phyloP scores from a whole-genome alignment of 2,329 filamentous ascomycete genomes.

The Sordariomycetes sp. region DNA sequence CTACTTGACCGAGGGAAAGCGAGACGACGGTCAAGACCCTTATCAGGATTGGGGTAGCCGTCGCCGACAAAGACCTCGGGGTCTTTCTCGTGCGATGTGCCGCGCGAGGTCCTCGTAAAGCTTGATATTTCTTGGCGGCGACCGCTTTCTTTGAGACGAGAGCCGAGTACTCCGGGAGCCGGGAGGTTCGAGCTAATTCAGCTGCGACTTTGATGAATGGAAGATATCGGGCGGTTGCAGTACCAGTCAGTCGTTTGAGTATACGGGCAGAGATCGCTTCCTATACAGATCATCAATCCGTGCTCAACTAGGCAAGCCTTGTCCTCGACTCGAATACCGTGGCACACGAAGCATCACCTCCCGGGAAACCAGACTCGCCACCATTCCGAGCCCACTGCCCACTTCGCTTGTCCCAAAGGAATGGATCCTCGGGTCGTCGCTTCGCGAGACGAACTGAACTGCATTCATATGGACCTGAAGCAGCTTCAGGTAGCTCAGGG shows the following conservation, averaged over 20 bases:
- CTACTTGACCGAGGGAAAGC: background rate
- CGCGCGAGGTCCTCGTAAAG: slow-evolving; percentile 25
- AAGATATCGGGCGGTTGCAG: background rate
- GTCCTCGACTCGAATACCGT: background rate
- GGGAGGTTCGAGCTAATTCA: background rate
- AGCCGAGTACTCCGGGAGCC: background rate
- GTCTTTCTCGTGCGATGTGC: slow-evolving; percentile 28
- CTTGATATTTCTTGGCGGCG: slow-evolving; percentile 8
- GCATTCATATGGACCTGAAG: slow-evolving; percentile 58
- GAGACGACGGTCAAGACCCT: background rate
- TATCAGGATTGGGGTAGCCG: background rate
- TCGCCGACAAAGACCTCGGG: slow-evolving; percentile 8
- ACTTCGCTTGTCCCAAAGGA: slow-evolving; percentile 17
- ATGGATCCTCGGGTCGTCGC: slow-evolving; percentile 52
- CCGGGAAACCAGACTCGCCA: background rate
- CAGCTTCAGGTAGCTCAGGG: slow-evolving; percentile 51
- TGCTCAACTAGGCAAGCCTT: background rate
- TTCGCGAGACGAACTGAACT: slow-evolving; percentile 51
- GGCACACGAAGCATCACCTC: background rate
- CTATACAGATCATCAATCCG: background rate
- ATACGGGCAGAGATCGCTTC: background rate
- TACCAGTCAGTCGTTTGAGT: background rate
- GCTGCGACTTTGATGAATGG: background rate
- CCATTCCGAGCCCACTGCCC: background rate
- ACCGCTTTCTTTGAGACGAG: background rate